Conservation (phyloP, 441 rosid genomes). For the Lepidium campestre region DNA sequence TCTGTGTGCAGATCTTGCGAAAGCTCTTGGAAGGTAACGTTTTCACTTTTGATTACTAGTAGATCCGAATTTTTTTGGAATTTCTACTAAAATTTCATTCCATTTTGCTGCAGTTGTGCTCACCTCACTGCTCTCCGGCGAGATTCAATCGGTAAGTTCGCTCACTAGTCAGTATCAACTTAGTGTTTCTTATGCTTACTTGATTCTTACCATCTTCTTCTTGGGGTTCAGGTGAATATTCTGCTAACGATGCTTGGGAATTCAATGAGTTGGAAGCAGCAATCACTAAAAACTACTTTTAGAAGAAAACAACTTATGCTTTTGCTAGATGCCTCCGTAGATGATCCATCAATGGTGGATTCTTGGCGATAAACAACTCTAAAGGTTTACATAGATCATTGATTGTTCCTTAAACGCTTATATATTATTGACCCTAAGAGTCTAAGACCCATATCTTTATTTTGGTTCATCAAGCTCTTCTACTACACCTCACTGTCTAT, state of each 20-base stretch:
- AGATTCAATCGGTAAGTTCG: conserved; percentile 78
- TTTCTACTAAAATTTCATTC: background rate
- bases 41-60: background rate
- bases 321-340: background rate
- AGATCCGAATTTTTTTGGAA: background rate
- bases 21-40: conserved; percentile 67
- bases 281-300: conserved; percentile 64
- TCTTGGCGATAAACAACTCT: conserved; percentile 13
- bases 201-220: background rate
- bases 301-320: conserved; percentile 1
- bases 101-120: conserved; percentile 66
- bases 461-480: background rate
- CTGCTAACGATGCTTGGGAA: conserved; percentile 84
- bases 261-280: conserved; percentile 85
- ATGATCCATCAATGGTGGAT: background rate
- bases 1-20: conserved; percentile 88
- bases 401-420: background rate
- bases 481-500: conserved; percentile 30
- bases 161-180: background rate
- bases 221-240: conserved; percentile 58
- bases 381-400: conserved; percentile 5
- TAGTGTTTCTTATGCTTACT: background rate
- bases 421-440: conserved; percentile 1
- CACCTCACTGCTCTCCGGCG: conserved; percentile 85
- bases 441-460: background rate